Evolutionary conservation across 257 asterid species (phyloP).

Genomic region (Osmanthus fragrans): DNA sequence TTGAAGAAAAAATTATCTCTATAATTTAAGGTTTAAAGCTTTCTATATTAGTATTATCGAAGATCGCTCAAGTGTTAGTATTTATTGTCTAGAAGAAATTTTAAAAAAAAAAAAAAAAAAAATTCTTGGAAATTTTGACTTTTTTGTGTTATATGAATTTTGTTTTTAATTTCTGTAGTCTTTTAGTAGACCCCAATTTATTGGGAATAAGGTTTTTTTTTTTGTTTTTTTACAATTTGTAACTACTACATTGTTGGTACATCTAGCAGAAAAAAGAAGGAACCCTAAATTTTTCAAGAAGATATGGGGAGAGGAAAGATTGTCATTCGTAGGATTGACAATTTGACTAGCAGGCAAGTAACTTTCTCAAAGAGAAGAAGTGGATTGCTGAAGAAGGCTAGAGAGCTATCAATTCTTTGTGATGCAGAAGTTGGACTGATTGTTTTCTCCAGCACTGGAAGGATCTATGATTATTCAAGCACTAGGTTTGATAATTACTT

Average conservation of each 20-base stretch:
- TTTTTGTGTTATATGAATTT: background rate
- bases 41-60: background rate
- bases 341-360: slow-evolving; percentile 64
- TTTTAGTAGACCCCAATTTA: background rate
- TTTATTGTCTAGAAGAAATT: background rate
- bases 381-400: slow-evolving; percentile 72
- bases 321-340: slow-evolving; percentile 60
- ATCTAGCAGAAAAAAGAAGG: slow-evolving; percentile 12
- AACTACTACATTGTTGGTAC: background rate
- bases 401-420: slow-evolving; percentile 62
- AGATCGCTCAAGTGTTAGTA: no score
- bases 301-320: slow-evolving; percentile 74
- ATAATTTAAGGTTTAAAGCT: background rate
- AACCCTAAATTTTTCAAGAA: slow-evolving; percentile 26
- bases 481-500: slow-evolving; percentile 41
- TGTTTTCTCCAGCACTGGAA: slow-evolving; percentile 62
- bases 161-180: background rate
- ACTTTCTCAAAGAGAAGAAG: slow-evolving; percentile 70
- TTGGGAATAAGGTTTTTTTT: background rate
- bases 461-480: slow-evolving; percentile 64
- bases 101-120: no score
- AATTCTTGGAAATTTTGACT: background rate
- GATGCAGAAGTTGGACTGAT: slow-evolving; percentile 73
- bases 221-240: background rate
- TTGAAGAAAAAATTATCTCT: no score